These are phyloP conservation scores for Cystobasidium ongulense DNA, from an alignment of 768 basidiomycete species.

Conservation along the genomic window DNA sequence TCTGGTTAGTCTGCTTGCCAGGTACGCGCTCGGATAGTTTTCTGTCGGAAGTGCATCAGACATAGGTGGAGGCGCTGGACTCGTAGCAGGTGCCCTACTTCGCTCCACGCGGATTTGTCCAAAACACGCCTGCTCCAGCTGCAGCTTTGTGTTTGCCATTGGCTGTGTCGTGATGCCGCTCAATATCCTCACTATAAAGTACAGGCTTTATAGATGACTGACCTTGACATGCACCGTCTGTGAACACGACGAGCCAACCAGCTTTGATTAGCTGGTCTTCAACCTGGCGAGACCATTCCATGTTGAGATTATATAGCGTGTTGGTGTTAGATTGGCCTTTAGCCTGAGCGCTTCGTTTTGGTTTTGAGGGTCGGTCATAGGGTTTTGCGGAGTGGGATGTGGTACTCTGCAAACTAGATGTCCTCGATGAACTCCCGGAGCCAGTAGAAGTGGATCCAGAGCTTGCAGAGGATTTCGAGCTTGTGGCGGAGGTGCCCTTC, in stretches of 20 bases:
- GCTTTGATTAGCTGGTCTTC: background rate
- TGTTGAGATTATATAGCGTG: background rate
- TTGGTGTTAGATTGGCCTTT: background rate
- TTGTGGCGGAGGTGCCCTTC: background rate
- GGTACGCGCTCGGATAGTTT: constrained; percentile 11
- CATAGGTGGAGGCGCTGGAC: background rate
- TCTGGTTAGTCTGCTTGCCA: constrained; percentile 25
- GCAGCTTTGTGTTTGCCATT: constrained; percentile 11
- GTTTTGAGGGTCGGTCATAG: background rate
- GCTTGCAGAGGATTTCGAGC: background rate
- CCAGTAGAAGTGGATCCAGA: background rate
- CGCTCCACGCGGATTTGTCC: background rate
- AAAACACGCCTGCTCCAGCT: constrained; percentile 12
- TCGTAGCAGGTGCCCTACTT: background rate
- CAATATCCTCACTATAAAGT: background rate
- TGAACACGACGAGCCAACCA: background rate
- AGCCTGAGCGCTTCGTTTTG: background rate
- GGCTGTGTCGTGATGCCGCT: background rate
- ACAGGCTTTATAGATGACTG: background rate
- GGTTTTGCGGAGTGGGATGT: background rate
- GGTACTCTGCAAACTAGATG: background rate
- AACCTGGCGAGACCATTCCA: background rate
- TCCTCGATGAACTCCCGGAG: background rate
- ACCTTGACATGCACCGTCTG: constrained; percentile 14
- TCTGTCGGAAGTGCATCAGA: background rate